Evolutionary conservation across 768 basidiomycete genomes (phyloP).

Genomic region (Cystoderma amianthinum): DNA sequence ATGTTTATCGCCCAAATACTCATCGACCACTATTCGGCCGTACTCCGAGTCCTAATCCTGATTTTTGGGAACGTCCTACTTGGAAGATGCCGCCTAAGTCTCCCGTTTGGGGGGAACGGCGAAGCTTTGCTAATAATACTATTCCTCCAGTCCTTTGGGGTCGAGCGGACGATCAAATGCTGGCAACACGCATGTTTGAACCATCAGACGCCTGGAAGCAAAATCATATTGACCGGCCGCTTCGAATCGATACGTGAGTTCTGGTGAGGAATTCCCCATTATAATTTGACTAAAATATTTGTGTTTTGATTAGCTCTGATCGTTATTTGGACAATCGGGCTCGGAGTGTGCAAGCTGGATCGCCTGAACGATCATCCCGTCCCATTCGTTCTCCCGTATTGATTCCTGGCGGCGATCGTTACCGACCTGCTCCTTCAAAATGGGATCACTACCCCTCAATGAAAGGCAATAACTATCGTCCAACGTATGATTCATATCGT

Average conservation of each 20-base stretch:
- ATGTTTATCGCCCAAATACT: constrained; percentile 33
- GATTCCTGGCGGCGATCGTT: constrained; percentile 33
- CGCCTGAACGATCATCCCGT: background rate
- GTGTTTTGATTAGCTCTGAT: no score
- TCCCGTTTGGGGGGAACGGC: no score
- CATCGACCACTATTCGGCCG: constrained; percentile 29
- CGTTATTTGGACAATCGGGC: no score
- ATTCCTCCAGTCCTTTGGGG: constrained; percentile 20
- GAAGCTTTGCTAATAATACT: constrained; percentile 22
- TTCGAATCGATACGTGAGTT: constrained; percentile 33
- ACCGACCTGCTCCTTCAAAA: constrained; percentile 37
- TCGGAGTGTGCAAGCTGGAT: no score
- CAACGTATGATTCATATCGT: constrained; percentile 22
- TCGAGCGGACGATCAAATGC: constrained; percentile 21
- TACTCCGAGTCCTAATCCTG: constrained; percentile 45
- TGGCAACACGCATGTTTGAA: constrained; percentile 54
- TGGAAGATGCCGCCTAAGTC: constrained; percentile 29
- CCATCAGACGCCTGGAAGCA: constrained; percentile 71
- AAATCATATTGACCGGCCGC: constrained; percentile 36
- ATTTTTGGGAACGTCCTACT: constrained; percentile 38
- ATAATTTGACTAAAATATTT: no score
- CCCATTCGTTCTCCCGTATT: constrained; percentile 17
- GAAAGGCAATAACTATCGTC: constrained; percentile 46
- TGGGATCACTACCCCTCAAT: constrained; percentile 28
- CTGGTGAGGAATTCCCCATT: no score